Evolutionary conservation across 768 basidiomycete genomes (phyloP).

Genomic region (Mycena crocata): DNA sequence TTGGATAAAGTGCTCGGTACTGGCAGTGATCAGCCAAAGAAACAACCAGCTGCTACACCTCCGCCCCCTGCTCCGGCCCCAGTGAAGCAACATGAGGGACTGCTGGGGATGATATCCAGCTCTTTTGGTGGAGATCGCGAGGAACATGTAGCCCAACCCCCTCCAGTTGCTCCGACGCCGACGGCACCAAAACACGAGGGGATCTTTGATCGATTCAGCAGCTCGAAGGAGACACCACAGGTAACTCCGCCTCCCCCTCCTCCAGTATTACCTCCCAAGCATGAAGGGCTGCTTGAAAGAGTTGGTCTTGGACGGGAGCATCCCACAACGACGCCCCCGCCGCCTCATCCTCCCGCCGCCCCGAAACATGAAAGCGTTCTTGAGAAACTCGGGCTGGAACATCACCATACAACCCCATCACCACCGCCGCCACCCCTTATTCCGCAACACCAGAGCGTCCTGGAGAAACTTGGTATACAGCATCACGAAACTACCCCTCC

Average conservation of each 20-base stretch:
- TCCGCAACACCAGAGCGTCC: background rate
- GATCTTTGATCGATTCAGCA: background rate
- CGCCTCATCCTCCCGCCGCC: constrained; percentile 9
- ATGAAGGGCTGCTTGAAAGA: constrained; percentile 13
- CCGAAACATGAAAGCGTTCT: constrained; percentile 13
- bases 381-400: constrained; percentile 11
- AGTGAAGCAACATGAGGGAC: constrained; percentile 7
- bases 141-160: background rate
- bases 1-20: constrained; percentile 18
- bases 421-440: constrained; percentile 7
- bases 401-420: background rate
- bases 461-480: constrained; percentile 1
- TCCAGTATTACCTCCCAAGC: constrained; percentile 2
- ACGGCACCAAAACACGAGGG: constrained; percentile 4
- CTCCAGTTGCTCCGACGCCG: background rate
- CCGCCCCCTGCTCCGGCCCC: background rate
- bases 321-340: background rate
- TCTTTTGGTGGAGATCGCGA: background rate
- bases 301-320: background rate
- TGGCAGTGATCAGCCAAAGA: background rate
- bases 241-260: background rate
- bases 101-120: background rate
- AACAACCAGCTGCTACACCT: background rate
- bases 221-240: background rate
- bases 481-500: background rate